These are phyloP conservation scores for Iberis pinnata DNA, from an alignment of 345 rosid species.

Conservation along the genomic window DNA sequence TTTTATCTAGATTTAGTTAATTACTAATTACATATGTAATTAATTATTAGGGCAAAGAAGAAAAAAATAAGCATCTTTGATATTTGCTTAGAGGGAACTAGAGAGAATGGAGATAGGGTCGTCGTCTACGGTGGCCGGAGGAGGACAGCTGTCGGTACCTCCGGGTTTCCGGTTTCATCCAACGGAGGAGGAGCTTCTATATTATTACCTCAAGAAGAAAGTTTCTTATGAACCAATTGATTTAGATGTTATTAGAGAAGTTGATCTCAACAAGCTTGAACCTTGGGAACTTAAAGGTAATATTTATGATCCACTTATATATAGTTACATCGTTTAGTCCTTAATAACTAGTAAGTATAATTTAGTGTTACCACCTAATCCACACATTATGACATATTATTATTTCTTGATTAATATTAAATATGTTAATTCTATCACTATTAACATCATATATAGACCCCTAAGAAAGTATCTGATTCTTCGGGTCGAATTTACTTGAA, in stretches of 20 bases:
- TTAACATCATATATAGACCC: too few relatives aligned
- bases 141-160: conserved; percentile 74
- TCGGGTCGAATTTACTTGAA: too few relatives aligned
- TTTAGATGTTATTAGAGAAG: conserved; percentile 88
- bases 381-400: background rate
- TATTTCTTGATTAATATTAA: conserved; percentile 1
- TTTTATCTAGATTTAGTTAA: background rate
- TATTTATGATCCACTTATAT: background rate
- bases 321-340: conserved; percentile 10
- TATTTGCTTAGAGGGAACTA: conserved; percentile 12
- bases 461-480: too few relatives aligned
- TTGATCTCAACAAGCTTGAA: conserved; percentile 96
- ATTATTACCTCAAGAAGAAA: conserved; percentile 88
- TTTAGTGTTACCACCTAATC: conserved; percentile 16
- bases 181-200: conserved; percentile 90
- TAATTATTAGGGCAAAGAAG: conserved; percentile 13
- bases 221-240: conserved; percentile 92
- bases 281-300: conserved; percentile 99
- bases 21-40: background rate
- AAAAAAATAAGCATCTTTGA: conserved; percentile 11
- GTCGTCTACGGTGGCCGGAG: conserved; percentile 45
- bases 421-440: conserved; percentile 9
- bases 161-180: conserved; percentile 98
- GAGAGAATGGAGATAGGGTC: conserved; percentile 30
- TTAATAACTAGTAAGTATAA: too few relatives aligned